A percentile compares a stretch with the other conserved stretches of the same genome.
phyloP scores from a whole-genome alignment of 2,329 filamentous ascomycete species.

The Chalara sp. region DNA sequence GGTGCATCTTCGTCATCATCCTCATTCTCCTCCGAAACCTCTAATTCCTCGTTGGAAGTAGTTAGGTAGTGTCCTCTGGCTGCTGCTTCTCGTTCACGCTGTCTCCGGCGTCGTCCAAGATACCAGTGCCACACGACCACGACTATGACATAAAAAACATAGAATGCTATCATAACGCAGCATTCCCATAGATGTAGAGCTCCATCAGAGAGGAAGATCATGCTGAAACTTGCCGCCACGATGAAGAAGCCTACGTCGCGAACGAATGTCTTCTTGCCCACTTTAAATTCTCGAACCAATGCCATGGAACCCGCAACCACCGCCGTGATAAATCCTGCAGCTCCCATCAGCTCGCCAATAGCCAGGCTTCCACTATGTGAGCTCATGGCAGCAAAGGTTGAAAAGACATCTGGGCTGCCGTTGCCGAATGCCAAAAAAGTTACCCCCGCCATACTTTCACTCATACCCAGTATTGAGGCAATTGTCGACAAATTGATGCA shows the following conservation, averaged over 20 bases:
- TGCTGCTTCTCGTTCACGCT: conserved; percentile 59
- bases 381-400: conserved; percentile 95
- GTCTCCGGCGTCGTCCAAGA: conserved; percentile 53
- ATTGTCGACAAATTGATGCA: conserved; percentile 96
- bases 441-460: conserved; percentile 91
- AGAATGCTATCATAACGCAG: conserved; percentile 81
- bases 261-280: conserved; percentile 82
- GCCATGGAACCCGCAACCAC: conserved; percentile 98
- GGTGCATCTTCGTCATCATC: conserved; percentile 43
- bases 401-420: conserved; percentile 96
- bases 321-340: conserved; percentile 90
- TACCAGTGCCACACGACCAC: conserved; percentile 94
- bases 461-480: conserved; percentile 80
- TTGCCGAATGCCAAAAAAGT: conserved; percentile 97
- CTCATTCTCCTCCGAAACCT: conserved; percentile 61
- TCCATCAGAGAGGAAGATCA: conserved; percentile 82
- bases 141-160: conserved; percentile 79
- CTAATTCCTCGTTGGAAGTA: conserved; percentile 41
- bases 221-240: conserved; percentile 76
- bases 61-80: conserved; percentile 69
- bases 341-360: conserved; percentile 89
- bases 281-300: conserved; percentile 87
- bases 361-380: conserved; percentile 97
- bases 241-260: conserved; percentile 92
- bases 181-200: conserved; percentile 85